These are phyloP conservation scores for Myriosclerotinia duriaeana DNA, from an alignment of 2,329 filamentous ascomycete genomes.

Conservation along the genomic window DNA sequence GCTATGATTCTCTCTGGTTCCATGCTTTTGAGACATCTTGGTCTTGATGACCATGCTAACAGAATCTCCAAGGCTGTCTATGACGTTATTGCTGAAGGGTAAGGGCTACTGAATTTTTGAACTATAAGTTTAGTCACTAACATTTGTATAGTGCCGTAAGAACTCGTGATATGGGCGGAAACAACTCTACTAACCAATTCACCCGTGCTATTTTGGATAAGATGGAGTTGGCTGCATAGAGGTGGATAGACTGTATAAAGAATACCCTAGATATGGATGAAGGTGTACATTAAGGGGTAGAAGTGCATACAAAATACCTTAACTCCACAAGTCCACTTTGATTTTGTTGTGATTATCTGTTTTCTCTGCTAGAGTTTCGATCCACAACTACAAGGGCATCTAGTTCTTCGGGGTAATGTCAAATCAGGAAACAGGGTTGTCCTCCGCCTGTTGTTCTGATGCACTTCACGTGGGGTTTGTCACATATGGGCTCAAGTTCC, in stretches of 20 bases:
- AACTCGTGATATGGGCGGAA: slow-evolving; percentile 95
- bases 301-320: slow-evolving; percentile 34
- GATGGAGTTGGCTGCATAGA: slow-evolving; percentile 66
- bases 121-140: slow-evolving; percentile 37
- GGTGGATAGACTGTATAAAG: slow-evolving; percentile 35
- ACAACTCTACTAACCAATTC: slow-evolving; percentile 88
- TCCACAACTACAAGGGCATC: neutral
- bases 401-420: neutral
- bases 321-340: neutral
- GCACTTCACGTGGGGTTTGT: neutral
- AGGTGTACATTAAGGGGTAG: slow-evolving; percentile 35
- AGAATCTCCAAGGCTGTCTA: slow-evolving; percentile 87
- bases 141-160: slow-evolving; percentile 64
- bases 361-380: neutral
- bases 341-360: neutral
- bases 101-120: slow-evolving; percentile 45
- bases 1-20: slow-evolving; percentile 91
- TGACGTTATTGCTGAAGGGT: slow-evolving; percentile 84
- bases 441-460: neutral
- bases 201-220: slow-evolving; percentile 90
- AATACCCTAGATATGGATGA: slow-evolving; percentile 24
- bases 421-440: neutral
- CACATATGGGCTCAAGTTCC: neutral
- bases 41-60: slow-evolving; percentile 97
- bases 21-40: slow-evolving; percentile 96